A percentile compares a stretch with the other conserved stretches of the same genome.
phyloP scores from a whole-genome alignment of 2,329 filamentous ascomycete species.

The Xylariaceae sp. region DNA sequence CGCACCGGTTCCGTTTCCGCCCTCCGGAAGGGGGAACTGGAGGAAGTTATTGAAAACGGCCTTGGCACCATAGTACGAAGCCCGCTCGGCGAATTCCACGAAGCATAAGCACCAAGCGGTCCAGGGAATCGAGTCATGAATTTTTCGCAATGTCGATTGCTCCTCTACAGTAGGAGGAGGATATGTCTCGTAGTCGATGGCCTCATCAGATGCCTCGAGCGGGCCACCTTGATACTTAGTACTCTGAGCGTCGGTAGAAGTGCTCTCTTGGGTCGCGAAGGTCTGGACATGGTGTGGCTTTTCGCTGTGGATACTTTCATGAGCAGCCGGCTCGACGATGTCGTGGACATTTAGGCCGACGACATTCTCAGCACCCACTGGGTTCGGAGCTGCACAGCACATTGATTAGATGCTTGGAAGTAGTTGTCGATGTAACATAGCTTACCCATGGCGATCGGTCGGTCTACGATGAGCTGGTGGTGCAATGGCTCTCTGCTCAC shows the following conservation, averaged over 20 bases:
- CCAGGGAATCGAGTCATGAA: conserved; percentile 51
- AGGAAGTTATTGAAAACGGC: conserved; percentile 62
- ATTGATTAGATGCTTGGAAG: neutral
- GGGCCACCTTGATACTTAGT: conserved; percentile 23
- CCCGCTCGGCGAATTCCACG: conserved; percentile 58
- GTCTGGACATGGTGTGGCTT: neutral
- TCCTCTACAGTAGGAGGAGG: conserved; percentile 54
- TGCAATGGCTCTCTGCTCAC: too few relatives aligned
- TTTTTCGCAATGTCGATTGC: conserved; percentile 49
- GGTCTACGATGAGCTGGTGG: conserved; percentile 1
- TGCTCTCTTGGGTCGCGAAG: neutral
- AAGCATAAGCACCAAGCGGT: conserved; percentile 54
- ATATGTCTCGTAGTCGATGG: conserved; percentile 36
- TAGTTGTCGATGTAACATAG: neutral
- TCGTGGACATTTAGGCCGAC: conserved; percentile 25
- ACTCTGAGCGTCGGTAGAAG: neutral
- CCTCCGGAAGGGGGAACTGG: conserved; percentile 49
- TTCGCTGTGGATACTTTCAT: conserved; percentile 1
- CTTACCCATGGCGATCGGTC: conserved; percentile 17
- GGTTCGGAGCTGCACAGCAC: conserved; percentile 9
- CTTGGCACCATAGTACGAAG: conserved; percentile 58
- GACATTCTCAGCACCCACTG: conserved; percentile 22
- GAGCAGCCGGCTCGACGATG: conserved; percentile 12
- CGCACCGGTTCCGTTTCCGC: conserved; percentile 48
- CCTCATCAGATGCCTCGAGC: conserved; percentile 8